Base-by-base conservation (phyloP, 495 filamentous ascomycete genomes). In the Articulospora tetracladia region DNA sequence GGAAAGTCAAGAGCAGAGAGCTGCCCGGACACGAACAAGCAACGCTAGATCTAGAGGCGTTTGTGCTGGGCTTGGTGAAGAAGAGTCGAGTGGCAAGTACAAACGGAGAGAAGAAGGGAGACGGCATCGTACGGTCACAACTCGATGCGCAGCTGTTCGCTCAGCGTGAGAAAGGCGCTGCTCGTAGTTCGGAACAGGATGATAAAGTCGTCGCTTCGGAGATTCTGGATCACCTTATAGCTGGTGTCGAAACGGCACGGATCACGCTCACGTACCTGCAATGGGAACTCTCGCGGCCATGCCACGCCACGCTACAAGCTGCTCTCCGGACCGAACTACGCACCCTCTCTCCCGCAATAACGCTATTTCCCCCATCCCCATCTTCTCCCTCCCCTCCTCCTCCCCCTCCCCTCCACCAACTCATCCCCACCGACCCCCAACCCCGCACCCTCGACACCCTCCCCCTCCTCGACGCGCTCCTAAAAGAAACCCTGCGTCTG, bases 211-310 rank as follows among this genome's bases (percentile, higher is more conserved):
- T 86, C 22, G 85, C 86, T 1, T 86, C 81, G 8, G 89, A 92
- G 71, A 70, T 89, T 55, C 77, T 90, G n/a, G 90, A 93, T 66
- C 89, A 93, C 58, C 72, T 90, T n/a, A 77, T 86, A 1, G 90
- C 89, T 0, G 89, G 88, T 24, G 88, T 90, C 63, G 90, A 93
- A 67, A 92, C 89, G 0, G 83, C 82, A 20, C 85, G 84, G 19
- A 82, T 91, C 17, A 80, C 83, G 0, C 74, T 94, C 11, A 87
- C 87, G 1, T 94, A 92, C 59, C 65, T 88, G 0, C 72, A 84
- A 36, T 86, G 86, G 76, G 79, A 90, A 65, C 76, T 93, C 23
- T 89, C 85, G 2, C 75, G 72, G 30, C 75, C 79, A 39, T 77
- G 75, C 0, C 64, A 76, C 0, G 22, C 47, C 17, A 12, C 17